Conservation (phyloP, 805 yeast species). For the Spathaspora sp. region DNA sequence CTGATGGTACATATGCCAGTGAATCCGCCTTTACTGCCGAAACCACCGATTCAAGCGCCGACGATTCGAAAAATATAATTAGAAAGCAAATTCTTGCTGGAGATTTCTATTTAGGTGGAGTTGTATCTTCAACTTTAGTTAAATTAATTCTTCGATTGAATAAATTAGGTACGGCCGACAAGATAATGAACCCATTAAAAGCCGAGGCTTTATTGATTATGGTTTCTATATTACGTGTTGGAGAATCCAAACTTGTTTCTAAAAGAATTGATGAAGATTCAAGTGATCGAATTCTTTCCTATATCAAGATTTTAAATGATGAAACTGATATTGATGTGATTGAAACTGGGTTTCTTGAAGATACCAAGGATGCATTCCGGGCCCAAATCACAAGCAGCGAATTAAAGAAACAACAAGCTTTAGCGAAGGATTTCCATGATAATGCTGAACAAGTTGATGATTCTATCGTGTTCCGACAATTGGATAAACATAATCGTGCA, state of each 20-base stretch:
- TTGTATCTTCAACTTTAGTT: slow-evolving; percentile 81
- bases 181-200: slow-evolving; percentile 72
- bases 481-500: slow-evolving; percentile 39
- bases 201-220: slow-evolving; percentile 93
- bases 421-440: slow-evolving; percentile 55
- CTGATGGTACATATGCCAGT: slow-evolving; percentile 99
- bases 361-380: slow-evolving; percentile 81
- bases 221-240: slow-evolving; percentile 88
- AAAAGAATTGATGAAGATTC: slow-evolving; percentile 93
- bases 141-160: slow-evolving; percentile 79
- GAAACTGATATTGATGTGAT: slow-evolving; percentile 50
- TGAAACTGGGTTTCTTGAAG: slow-evolving; percentile 76
- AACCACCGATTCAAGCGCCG: slow-evolving; percentile 21
- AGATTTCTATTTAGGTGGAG: slow-evolving; percentile 87
- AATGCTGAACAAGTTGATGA: slow-evolving; percentile 78
- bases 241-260: slow-evolving; percentile 65
- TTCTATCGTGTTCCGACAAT: slow-evolving; percentile 74
- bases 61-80: slow-evolving; percentile 50
- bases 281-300: slow-evolving; percentile 88
- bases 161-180: slow-evolving; percentile 49
- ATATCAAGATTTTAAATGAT: slow-evolving; percentile 74
- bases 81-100: slow-evolving; percentile 81
- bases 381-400: slow-evolving; percentile 62
- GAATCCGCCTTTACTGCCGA: slow-evolving; percentile 73
- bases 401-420: slow-evolving; percentile 50